Evolutionary conservation across 495 filamentous ascomycete species (phyloP).

Genomic region (Aspergillus wentii): DNA sequence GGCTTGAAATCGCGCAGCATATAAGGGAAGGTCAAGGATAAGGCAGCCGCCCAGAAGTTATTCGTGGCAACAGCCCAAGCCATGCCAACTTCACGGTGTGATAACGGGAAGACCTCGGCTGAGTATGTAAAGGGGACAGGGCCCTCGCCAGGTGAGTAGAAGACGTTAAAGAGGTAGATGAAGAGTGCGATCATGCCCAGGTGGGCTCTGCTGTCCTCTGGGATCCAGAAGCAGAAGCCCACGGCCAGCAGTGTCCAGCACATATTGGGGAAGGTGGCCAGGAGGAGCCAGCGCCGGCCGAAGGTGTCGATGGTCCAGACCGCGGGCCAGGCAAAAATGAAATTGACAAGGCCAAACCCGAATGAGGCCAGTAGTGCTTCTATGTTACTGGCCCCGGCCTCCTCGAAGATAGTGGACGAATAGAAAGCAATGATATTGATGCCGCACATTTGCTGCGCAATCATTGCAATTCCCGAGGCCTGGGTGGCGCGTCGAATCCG

Average conservation of each 20-base stretch:
- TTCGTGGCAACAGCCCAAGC: slow-evolving; percentile 65
- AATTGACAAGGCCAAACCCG: slow-evolving; percentile 79
- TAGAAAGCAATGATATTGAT: slow-evolving; percentile 82
- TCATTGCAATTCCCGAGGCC: slow-evolving; percentile 59
- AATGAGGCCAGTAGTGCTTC: slow-evolving; percentile 66
- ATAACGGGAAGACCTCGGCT: slow-evolving; percentile 73
- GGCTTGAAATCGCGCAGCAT: slow-evolving; percentile 49
- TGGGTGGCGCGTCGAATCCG: slow-evolving; percentile 52
- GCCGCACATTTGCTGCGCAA: slow-evolving; percentile 86
- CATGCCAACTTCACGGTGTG: slow-evolving; percentile 73
- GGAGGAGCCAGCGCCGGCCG: slow-evolving; percentile 67
- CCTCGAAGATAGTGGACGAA: slow-evolving; percentile 64
- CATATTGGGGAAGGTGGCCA: slow-evolving; percentile 87
- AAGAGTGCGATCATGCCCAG: slow-evolving; percentile 63
- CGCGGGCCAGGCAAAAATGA: slow-evolving; percentile 78
- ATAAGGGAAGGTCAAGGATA: slow-evolving; percentile 61
- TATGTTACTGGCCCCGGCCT: slow-evolving; percentile 54
- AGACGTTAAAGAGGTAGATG: slow-evolving; percentile 65
- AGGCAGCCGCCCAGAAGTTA: slow-evolving; percentile 60
- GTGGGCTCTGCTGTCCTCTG: slow-evolving; percentile 43
- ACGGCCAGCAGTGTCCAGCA: slow-evolving; percentile 70
- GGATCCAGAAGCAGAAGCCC: slow-evolving; percentile 67
- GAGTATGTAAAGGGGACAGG: slow-evolving; percentile 80
- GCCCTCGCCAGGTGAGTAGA: slow-evolving; percentile 76
- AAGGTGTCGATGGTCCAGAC: slow-evolving; percentile 84